Evolutionary conservation across 768 basidiomycete genomes (phyloP).

Genomic region (Pulveroboletus sp.): DNA sequence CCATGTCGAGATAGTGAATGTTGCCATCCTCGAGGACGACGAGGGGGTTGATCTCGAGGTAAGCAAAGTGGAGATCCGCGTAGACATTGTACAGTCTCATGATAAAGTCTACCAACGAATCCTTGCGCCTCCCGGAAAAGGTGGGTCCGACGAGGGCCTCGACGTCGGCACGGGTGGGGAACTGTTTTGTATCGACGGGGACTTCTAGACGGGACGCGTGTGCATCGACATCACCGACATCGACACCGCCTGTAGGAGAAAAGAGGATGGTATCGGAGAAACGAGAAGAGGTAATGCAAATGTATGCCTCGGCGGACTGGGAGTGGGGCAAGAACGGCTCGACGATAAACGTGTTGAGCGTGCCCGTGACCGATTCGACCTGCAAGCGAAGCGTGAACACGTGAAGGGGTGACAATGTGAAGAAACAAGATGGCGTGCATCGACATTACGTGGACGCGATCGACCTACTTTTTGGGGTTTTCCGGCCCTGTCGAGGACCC

Average conservation of each 20-base stretch:
- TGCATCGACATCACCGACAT: conserved; percentile 96
- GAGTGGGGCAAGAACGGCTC: conserved; percentile 99
- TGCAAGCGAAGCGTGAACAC: conserved; percentile 29
- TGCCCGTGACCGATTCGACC: conserved; percentile 95
- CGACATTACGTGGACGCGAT: conserved; percentile 9
- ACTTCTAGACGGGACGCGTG: conserved; percentile 90
- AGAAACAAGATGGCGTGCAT: conserved; percentile 8
- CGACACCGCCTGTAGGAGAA: conserved; percentile 98
- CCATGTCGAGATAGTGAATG: conserved; percentile 98
- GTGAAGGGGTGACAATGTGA: conserved; percentile 23
- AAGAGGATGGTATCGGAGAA: conserved; percentile 97
- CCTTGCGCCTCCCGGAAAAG: conserved; percentile 83
- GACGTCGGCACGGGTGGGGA: conserved; percentile 82
- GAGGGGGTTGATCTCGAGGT: conserved; percentile 99
- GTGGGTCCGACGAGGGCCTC: conserved; percentile 72
- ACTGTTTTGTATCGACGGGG: conserved; percentile 59
- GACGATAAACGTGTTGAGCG: conserved; percentile 95
- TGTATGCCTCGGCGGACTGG: conserved; percentile 92
- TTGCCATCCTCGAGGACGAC: conserved; percentile 82
- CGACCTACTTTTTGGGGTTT: conserved; percentile 75
- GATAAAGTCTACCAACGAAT: conserved; percentile 93
- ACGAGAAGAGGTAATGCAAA: conserved; percentile 94
- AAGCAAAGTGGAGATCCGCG: conserved; percentile 98
- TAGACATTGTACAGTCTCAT: conserved; percentile 95
- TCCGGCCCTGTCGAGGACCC: conserved; percentile 87